Evolutionary conservation across 2,329 filamentous ascomycete species (phyloP), one percentile per base, ranked within the genome.

Genomic region (Thielaviopsis punctulata): DNA sequence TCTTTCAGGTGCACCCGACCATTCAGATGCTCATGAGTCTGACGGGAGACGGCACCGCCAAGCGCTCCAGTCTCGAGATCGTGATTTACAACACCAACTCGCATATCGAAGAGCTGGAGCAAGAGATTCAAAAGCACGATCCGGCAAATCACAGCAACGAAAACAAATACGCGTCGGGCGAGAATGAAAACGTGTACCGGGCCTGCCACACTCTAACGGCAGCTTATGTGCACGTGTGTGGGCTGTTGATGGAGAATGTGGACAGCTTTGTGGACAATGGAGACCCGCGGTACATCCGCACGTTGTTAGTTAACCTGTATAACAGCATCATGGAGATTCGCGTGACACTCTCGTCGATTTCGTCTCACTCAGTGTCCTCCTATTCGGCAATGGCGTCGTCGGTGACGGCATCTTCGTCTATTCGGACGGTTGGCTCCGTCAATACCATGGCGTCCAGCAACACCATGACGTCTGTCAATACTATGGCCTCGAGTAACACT

Each of bases 301-400:
- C 77, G 2, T 70, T 82, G 58, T 64, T 82, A 59, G 70, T 80
- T 62, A 70, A 77, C 57, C 68, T 82, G 5, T 82, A 80, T 62
- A 80, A 81, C 58, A 81, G 79, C 62, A 76, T 81, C 55, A 81
- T 79, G 71, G 79, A 82, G 62, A 69, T 82, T 49, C 73, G 78
- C 7, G 75, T 76, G 2, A 78, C 76, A 0, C 64, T 73, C 12
- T 65, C 67, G 2, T 60, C 63, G 23, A 57, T 57, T 52, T 66
- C 49, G 52, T 61, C 55, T 41, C 44, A 52, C 30, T 25, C 36
- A 4, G 45, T 44, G 18, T 33, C 25, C 7, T 43, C 39, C 13
- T 52, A 49, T 23, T 36, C 49, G 6, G 47, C 49, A 10, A 52
- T 52, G 41, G 45, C 36, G 4, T 33, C 49, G 21, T 50, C 25